These are phyloP conservation scores for Giardia muris DNA, from an alignment of 208 protist species.

Conservation along the genomic window DNA sequence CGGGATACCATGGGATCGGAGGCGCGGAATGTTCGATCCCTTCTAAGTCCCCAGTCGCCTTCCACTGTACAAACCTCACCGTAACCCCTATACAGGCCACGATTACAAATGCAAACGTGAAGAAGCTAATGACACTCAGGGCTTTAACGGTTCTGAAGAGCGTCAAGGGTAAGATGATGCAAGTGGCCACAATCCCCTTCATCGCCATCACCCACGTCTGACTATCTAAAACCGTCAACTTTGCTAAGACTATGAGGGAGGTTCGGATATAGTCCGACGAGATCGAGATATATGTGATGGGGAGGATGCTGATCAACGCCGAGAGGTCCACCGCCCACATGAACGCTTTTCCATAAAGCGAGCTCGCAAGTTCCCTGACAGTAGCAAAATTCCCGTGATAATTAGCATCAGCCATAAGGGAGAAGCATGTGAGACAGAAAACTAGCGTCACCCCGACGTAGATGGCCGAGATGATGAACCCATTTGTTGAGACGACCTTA, in stretches of 20 bases:
- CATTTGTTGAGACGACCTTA: background rate
- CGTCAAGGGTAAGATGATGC: constrained; percentile 1
- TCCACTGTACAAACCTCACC: background rate
- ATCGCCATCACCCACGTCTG: background rate
- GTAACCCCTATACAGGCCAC: background rate
- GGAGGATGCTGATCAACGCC: background rate
- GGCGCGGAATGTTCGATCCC: background rate
- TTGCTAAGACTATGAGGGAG: background rate
- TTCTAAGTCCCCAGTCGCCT: background rate
- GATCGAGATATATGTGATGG: background rate
- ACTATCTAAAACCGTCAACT: background rate
- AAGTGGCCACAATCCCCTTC: background rate
- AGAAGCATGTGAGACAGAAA: background rate
- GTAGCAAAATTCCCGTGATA: background rate
- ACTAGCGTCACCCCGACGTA: background rate
- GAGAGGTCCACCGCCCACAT: background rate
- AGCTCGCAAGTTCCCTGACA: background rate
- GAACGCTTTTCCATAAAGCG: background rate
- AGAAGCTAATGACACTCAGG: background rate
- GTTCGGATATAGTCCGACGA: background rate
- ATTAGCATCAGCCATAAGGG: background rate
- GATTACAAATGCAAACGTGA: background rate
- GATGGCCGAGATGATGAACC: background rate
- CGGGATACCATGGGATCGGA: background rate
- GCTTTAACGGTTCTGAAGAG: background rate